A percentile compares a stretch with the other conserved stretches of the same genome.
These are phyloP conservation scores for Neurospora sp. DNA, from an alignment of 2,329 filamentous ascomycete genomes.

Conservation along the genomic window DNA sequence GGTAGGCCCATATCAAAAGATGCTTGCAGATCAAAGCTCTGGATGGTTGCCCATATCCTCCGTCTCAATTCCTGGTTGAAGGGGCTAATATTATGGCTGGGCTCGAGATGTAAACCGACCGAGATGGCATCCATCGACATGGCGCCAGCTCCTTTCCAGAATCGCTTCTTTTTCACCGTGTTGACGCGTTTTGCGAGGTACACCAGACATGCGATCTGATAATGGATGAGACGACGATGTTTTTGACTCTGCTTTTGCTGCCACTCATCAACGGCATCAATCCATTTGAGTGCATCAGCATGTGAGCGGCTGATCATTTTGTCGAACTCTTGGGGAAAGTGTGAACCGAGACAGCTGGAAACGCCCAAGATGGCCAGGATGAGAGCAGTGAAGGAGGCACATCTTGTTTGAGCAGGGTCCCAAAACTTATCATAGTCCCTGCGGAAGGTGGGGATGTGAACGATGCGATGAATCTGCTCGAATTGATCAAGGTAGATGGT, in stretches of 20 bases:
- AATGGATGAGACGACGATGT: constrained; percentile 50
- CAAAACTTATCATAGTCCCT: constrained; percentile 48
- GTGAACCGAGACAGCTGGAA: constrained; percentile 46
- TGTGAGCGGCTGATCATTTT: constrained; percentile 50
- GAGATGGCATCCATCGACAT: constrained; percentile 49
- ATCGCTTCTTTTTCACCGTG: constrained; percentile 55
- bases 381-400: constrained; percentile 46
- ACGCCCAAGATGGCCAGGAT: constrained; percentile 51
- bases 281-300: constrained; percentile 45
- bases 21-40: constrained; percentile 53
- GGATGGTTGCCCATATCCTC: constrained; percentile 50
- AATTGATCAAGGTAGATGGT: constrained; percentile 28
- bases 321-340: constrained; percentile 43
- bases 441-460: constrained; percentile 49
- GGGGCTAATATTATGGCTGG: constrained; percentile 45
- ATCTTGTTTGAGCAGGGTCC: constrained; percentile 34
- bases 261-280: constrained; percentile 47
- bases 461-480: constrained; percentile 34
- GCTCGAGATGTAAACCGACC: constrained; percentile 50
- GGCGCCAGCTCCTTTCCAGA: constrained; percentile 48
- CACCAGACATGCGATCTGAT: constrained; percentile 49
- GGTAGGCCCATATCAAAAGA: constrained; percentile 52
- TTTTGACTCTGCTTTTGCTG: constrained; percentile 48
- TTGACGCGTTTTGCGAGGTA: constrained; percentile 54
- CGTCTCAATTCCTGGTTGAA: constrained; percentile 55